These are phyloP conservation scores for Neurospora crassa DNA, from an alignment of 2,329 filamentous ascomycete species.

Conservation along the genomic window DNA sequence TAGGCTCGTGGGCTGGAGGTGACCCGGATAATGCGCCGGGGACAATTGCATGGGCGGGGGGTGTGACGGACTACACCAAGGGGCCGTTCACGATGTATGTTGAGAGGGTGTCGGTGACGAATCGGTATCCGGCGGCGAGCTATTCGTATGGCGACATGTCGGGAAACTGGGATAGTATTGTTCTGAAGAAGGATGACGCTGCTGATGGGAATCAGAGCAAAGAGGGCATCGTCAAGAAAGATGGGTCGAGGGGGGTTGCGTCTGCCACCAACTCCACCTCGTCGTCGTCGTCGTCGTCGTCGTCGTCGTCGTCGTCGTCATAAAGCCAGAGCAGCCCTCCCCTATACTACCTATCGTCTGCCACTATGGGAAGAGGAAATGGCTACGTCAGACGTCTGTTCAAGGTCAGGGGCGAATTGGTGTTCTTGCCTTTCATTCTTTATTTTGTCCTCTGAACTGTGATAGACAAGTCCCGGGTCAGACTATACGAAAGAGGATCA, in stretches of 20 bases:
- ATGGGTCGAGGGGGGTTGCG: background rate
- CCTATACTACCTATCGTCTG: background rate
- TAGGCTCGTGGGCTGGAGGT: slow-evolving; percentile 59
- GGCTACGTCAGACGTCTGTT: background rate
- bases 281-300: background rate
- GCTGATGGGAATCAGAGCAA: background rate
- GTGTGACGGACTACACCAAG: slow-evolving; percentile 35
- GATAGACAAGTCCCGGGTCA: background rate
- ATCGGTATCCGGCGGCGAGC: slow-evolving; percentile 29
- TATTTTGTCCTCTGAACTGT: background rate
- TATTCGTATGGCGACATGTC: slow-evolving; percentile 33
- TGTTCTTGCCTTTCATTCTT: background rate
- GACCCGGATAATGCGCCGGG: slow-evolving; percentile 50
- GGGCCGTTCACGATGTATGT: slow-evolving; percentile 35
- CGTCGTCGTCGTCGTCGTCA: no score
- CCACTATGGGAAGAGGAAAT: background rate
- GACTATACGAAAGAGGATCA: background rate
- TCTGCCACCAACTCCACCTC: background rate
- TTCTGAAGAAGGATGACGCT: slow-evolving; percentile 16
- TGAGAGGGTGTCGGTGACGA: slow-evolving; percentile 33
- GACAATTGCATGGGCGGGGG: slow-evolving; percentile 63
- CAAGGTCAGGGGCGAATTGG: background rate
- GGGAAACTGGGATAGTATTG: slow-evolving; percentile 33
- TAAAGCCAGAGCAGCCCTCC: background rate
- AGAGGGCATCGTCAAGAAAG: background rate